phyloP scores from a whole-genome alignment of 495 filamentous ascomycete genomes.

The Patellaria atrata region DNA sequence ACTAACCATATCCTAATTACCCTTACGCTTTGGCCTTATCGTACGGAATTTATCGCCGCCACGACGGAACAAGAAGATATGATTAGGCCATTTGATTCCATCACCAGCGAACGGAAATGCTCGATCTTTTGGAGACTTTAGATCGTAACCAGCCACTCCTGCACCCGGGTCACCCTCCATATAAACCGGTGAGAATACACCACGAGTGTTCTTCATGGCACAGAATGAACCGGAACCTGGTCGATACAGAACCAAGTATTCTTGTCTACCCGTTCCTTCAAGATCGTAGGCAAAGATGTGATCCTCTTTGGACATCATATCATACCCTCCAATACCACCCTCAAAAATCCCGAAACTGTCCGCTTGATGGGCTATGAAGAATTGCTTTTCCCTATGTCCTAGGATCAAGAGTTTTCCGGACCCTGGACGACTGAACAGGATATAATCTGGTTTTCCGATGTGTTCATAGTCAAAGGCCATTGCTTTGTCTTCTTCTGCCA shows the following conservation, averaged over 20 bases:
- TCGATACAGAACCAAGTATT: constrained; percentile 2
- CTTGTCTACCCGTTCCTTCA: not conserved
- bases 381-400: too few relatives aligned
- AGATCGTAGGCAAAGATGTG: constrained; percentile 3
- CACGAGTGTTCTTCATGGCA: constrained; percentile 2
- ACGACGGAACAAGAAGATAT: not conserved
- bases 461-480: constrained; percentile 2
- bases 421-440: constrained; percentile 1
- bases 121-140: not conserved
- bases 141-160: constrained; percentile 1
- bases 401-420: constrained; percentile 1
- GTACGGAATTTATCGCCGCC: not conserved
- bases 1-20: too few relatives aligned
- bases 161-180: not conserved
- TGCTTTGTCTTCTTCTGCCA: not conserved
- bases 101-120: not conserved
- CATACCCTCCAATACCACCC: not conserved
- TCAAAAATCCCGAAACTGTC: too few relatives aligned
- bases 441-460: constrained; percentile 2
- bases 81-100: not conserved
- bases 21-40: not conserved
- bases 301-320: not conserved
- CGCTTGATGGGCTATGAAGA: too few relatives aligned
- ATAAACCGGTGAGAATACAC: constrained; percentile 4
- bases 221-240: constrained; percentile 3